Evolutionary conservation across 371 early-diverging fungal genomes (phyloP), one percentile per base, ranked within the genome.

Genomic region (Chytridium lagenaria): DNA sequence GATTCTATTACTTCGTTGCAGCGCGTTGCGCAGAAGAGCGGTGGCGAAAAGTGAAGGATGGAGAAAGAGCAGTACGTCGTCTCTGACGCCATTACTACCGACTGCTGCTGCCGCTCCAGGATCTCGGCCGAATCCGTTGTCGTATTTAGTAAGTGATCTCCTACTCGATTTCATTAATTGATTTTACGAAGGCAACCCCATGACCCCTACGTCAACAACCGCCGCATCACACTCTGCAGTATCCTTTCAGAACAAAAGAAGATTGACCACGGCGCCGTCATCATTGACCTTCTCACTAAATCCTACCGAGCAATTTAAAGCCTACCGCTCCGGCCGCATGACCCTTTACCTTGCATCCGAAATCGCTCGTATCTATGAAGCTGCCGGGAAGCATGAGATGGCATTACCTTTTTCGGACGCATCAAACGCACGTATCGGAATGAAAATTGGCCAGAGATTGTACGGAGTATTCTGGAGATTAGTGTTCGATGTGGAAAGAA

Each of bases 391-490:
- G 77, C 90, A 86, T 69, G 94, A 93, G 49, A 93, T 93, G 91
- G 93, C 94, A 0, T 93, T 55, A 93, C 92, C 82, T 92, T 95
- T 72, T 95, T 92, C 81, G 94, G 94, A 55, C 83, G 94, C 5
- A 95, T 95, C 51, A 91, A 90, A 66, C 93, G 92, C 73, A 94
- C 93, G 0, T 95, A 94, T 76, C 87, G 95, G 5, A 94, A 93
- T 76, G 95, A 95, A 71, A 80, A 84, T 38, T 95, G 95, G 95
- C 81, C 85, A 66, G 77, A 85, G 68, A 85, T 95, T 0, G 78
- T 94, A 36, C 86, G 86, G 0, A 88, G 89, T 0, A 91, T 93
- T 36, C 73, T 93, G 40, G 78, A 85, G 55, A 87, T 88, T 83
- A 90, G 89, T 0, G 72, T 90, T 7, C 85, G 85, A 3, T 94